Evolutionary conservation across 306 rosid genomes (phyloP).

Genomic region (Quercus aquifolioides): DNA sequence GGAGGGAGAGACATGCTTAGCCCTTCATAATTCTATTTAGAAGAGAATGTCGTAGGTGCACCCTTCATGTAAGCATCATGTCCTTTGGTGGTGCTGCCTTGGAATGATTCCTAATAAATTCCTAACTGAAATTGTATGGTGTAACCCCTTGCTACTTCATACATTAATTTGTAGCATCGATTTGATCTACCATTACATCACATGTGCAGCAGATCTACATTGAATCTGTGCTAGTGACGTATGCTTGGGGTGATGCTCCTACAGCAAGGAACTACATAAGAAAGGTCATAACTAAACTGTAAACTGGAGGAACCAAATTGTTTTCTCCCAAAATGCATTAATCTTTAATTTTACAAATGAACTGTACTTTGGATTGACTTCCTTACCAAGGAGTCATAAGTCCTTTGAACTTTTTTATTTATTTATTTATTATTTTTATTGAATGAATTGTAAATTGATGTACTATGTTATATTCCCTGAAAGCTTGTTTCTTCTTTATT

Average conservation of each 20-base stretch:
- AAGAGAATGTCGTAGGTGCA: no score
- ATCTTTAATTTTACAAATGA: neutral
- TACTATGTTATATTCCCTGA: neutral
- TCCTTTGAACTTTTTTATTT: neutral
- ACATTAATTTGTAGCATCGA: neutral
- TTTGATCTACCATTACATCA: neutral
- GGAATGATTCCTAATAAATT: neutral
- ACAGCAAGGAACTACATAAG: neutral
- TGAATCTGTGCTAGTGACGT: neutral
- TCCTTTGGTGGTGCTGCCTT: neutral
- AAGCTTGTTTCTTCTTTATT: conserved; percentile 8
- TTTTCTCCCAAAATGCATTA: neutral
- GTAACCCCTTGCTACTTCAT: neutral
- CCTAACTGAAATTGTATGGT: neutral
- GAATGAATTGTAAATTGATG: neutral
- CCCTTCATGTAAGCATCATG: neutral
- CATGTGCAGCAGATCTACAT: neutral
- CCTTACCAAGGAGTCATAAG: neutral
- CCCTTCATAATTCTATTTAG: no score
- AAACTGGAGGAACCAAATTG: neutral
- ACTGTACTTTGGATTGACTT: neutral
- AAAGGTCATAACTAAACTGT: neutral
- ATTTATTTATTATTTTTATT: neutral
- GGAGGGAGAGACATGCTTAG: no score
- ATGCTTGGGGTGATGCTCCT: neutral